A percentile compares a stretch with the other conserved stretches of the same genome.
These are phyloP conservation scores for Rosa persica DNA, from an alignment of 306 rosid genomes.

Conservation along the genomic window DNA sequence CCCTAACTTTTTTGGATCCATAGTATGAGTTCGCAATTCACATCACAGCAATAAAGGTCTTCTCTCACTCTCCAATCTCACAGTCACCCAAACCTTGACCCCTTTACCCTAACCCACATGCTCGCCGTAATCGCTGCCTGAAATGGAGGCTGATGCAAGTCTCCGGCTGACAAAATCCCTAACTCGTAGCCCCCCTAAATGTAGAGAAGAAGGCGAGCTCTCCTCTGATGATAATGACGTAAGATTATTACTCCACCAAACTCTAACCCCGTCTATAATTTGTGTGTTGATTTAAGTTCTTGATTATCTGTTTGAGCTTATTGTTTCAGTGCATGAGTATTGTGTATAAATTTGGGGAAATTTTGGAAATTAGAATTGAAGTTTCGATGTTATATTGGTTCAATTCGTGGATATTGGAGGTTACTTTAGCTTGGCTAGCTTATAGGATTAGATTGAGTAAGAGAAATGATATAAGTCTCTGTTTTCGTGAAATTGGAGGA, in stretches of 20 bases:
- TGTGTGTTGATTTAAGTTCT: neutral
- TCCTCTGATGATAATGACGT: constrained; percentile 58
- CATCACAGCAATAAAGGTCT: neutral
- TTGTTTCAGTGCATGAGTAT: neutral
- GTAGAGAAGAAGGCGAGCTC: constrained; percentile 89
- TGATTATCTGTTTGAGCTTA: neutral
- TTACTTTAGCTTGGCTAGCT: neutral
- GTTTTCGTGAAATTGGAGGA: neutral
- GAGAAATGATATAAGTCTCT: neutral
- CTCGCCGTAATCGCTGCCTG: neutral
- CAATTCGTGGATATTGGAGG: neutral
- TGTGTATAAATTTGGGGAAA: neutral
- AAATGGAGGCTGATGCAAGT: constrained; percentile 33
- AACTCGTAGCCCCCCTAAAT: constrained; percentile 27
- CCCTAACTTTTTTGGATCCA: neutral
- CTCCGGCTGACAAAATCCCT: constrained; percentile 17
- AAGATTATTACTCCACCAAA: constrained; percentile 14
- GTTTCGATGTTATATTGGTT: neutral
- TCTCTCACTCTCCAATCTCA: neutral
- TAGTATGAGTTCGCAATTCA: neutral
- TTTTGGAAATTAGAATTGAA: neutral
- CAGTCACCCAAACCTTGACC: neutral
- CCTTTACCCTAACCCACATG: too few relatives aligned
- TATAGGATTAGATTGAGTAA: constrained; percentile 2
- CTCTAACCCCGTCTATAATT: constrained; percentile 17